Evolutionary conservation across 2,329 filamentous ascomycete species (phyloP).

Genomic region (Aspergillus pseudoterreus): DNA sequence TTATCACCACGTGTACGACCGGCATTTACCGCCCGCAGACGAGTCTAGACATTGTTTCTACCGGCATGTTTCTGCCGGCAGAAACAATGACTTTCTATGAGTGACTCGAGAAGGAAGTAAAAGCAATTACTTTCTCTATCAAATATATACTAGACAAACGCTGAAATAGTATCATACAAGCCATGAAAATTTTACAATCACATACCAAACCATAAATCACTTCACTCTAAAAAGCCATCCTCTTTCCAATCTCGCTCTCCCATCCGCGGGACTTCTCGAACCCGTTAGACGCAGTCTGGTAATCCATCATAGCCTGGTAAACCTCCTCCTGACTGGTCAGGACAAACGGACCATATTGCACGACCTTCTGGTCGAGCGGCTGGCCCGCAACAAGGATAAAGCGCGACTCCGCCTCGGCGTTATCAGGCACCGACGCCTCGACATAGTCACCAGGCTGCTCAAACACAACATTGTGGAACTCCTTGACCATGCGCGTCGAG

Average conservation of each 20-base stretch:
- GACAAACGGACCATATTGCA: slow-evolving; percentile 87
- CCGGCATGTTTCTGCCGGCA: no score
- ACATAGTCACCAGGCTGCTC: slow-evolving; percentile 74
- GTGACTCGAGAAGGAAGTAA: neutral
- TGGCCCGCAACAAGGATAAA: slow-evolving; percentile 71
- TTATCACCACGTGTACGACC: neutral
- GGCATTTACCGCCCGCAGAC: no score
- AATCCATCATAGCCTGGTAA: slow-evolving; percentile 73
- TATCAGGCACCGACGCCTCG: slow-evolving; percentile 64
- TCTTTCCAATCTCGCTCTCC: slow-evolving; percentile 83
- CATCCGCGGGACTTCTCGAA: slow-evolving; percentile 77
- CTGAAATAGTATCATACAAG: slow-evolving; percentile 7
- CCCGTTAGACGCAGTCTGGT: slow-evolving; percentile 67
- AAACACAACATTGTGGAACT: slow-evolving; percentile 89
- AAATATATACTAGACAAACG: neutral
- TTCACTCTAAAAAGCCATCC: slow-evolving; percentile 49
- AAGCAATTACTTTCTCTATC: neutral
- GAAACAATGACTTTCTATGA: no score
- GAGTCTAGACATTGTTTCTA: no score
- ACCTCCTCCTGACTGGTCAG: slow-evolving; percentile 68
- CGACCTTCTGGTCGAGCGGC: slow-evolving; percentile 73
- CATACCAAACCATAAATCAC: neutral
- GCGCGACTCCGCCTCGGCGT: slow-evolving; percentile 53
- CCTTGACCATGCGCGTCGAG: slow-evolving; percentile 30
- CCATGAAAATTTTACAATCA: neutral